Evolutionary conservation across 768 basidiomycete species (phyloP), one percentile per base, ranked within the genome.

Genomic region (Roridomyces roridus): DNA sequence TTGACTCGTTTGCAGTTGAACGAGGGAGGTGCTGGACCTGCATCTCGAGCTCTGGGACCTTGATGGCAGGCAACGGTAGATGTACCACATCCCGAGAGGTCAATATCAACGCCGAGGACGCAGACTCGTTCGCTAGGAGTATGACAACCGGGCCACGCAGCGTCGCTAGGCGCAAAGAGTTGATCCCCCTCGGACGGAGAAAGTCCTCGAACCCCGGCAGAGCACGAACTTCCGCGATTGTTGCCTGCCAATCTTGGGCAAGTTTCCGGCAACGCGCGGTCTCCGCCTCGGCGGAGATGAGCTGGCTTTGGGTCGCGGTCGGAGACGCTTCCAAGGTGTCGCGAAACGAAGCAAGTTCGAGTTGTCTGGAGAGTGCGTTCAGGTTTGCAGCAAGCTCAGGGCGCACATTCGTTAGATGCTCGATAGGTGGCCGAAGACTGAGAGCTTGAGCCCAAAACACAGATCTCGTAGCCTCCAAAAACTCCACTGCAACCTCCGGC

Each of bases 151-250:
- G 51, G 0, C 64, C 60, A 10, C 43, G 18, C 18, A 18, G 9
- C 31, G 54, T 46, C n/a, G 45, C 36, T 12, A 34, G 31, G 1
- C 17, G 35, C 3, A 57, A 31, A 7, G 40, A 15, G 0, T 15
- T 26, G 3, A 57, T 42, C 3, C 26, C 45, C 20, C 44, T 49
- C 17, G 68, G 67, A 10, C 31, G 51, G 6, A 71, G 45, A 40
- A 71, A 71, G 42, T 58, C 51, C 31, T 61, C 49, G 53, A 69
- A 69, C 2, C 56, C 65, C 3, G 63, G 39, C 10, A 66, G 37
- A 15, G 14, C 28, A 23, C 58, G 39, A 20, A 67, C 51, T n/a
- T 37, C 39, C 20, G 36, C 24, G 1, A 68, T 52, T 6, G 67
- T 46, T 23, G 48, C 25, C 9, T 68, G 59, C 58, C 65, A 64